Evolutionary conservation across 345 rosid species (phyloP), one percentile per base, ranked within the genome.

Genomic region (Capsella bursapastoris): DNA sequence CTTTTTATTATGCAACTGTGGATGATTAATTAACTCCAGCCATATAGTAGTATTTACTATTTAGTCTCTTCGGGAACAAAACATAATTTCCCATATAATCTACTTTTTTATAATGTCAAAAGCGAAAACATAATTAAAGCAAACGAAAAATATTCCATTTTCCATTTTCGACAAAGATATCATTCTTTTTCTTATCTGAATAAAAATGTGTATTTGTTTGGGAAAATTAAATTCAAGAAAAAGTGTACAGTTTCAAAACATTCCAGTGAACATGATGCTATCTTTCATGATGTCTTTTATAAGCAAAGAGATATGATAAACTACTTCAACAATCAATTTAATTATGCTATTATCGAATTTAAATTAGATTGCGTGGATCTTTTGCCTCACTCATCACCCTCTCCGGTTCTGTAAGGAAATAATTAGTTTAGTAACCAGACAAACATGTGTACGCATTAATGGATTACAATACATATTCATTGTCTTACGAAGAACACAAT

Each of bases 101-200:
- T 58, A 28, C 6, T 50, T 49, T 49, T 60, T 60, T 25, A 28
- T 52, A 48, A 35, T 55, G 16, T 64, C 64, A 11, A 64, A 73
- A 73, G 55, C 13, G 32, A 51, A 58, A 48, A 8, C 9, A 55
- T 64, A 32, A 63, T 22, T 22, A 22, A 72, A 64, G 77, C 49
- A 44, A 5, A 43, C 32, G 25, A 64, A 65, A 22, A 37, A 65
- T 65, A 57, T 73, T 56, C 71, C 58, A 65, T 64, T 73, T 73
- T 55, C 38, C 77, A 64, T 56, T 56, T 65, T 56, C 41, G 78
- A 73, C 58, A 56, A 57, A 56, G 58, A 65, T 73, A 73, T 57
- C 43, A 73, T 65, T 73, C 8, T 65, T 73, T 72, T 73, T 10
- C 49, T 55, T 64, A 56, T 65, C 58, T 25, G 10, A 28, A 45